Evolutionary conservation across 1,139 yeast genomes (phyloP).

Genomic region (Candida sanyaensis): DNA sequence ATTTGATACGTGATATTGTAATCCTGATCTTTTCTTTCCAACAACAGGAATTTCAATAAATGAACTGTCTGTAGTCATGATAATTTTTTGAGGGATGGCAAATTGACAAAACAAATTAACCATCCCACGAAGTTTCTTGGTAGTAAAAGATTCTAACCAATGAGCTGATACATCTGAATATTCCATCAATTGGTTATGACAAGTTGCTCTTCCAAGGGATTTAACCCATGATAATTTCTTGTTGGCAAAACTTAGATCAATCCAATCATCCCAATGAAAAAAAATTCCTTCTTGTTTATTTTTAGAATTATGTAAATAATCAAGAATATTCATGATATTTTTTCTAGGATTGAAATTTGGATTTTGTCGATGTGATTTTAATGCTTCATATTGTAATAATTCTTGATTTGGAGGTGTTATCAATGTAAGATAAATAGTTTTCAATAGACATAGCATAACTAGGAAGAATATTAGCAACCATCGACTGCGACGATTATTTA

Average conservation of each 20-base stretch:
- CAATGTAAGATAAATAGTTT: conserved; percentile 13
- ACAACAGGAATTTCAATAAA: conserved; percentile 33
- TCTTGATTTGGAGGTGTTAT: conserved; percentile 24
- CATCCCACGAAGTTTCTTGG: conserved; percentile 38
- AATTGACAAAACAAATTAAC: conserved; percentile 35
- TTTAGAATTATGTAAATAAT: conserved; percentile 14
- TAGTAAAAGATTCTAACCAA: conserved; percentile 35
- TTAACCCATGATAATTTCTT: conserved; percentile 22
- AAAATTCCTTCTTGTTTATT: conserved; percentile 21
- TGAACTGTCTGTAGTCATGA: conserved; percentile 27
- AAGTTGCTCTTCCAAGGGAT: conserved; percentile 24
- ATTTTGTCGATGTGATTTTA: conserved; percentile 23
- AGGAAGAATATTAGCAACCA: conserved; percentile 8
- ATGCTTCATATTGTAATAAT: conserved; percentile 24
- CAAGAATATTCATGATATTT: conserved; percentile 23
- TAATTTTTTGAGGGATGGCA: conserved; percentile 30
- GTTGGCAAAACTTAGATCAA: conserved; percentile 32
- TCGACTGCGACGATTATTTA: conserved; percentile 1
- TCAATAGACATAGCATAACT: conserved; percentile 15
- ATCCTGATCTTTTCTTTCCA: conserved; percentile 27
- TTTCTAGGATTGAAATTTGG: conserved; percentile 30
- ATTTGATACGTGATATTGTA: not conserved
- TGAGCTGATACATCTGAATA: conserved; percentile 37
- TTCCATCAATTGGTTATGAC: conserved; percentile 22
- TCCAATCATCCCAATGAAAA: conserved; percentile 50